Percentiles rank a stretch among this genome's conserved stretches.
Conservation (phyloP, 495 filamentous ascomycete genomes). For the Podospora australis region DNA sequence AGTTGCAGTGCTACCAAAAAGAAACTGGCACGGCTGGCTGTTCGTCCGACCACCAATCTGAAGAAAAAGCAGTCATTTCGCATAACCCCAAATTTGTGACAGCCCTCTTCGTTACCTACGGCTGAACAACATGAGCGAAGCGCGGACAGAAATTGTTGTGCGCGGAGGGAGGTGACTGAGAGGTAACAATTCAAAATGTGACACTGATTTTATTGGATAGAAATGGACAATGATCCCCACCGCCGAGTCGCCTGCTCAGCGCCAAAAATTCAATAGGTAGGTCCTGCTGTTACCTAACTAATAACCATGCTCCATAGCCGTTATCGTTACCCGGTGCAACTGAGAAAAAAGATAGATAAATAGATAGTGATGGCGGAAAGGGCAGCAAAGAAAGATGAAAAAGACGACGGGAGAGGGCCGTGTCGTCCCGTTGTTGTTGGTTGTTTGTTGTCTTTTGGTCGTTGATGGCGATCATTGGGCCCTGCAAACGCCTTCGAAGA, state of each 20-base stretch:
- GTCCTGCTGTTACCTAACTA: neutral
- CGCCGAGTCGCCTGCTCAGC: neutral
- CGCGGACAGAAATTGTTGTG: neutral
- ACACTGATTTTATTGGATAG: neutral
- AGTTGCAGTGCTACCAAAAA: too few species aligned
- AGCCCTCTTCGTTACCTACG: too few species aligned
- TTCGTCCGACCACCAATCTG: neutral
- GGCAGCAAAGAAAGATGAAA: too few species aligned
- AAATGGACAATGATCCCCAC: too few species aligned
- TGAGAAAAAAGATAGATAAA: neutral
- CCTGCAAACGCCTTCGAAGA: neutral
- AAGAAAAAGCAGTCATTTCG: neutral
- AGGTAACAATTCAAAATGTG: neutral
- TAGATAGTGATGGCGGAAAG: too few species aligned
- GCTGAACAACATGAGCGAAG: too few species aligned
- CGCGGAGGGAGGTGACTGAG: neutral
- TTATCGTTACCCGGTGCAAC: slow-evolving; percentile 1
- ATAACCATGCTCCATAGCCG: neutral
- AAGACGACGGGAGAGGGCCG: neutral
- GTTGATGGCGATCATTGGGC: neutral
- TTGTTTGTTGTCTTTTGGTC: too few species aligned
- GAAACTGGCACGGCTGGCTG: too few species aligned
- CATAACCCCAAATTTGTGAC: neutral
- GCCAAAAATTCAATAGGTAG: neutral
- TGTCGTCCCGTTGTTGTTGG: neutral